These are phyloP conservation scores for Termitomyces sp. DNA, from an alignment of 768 basidiomycete species.

Conservation along the genomic window DNA sequence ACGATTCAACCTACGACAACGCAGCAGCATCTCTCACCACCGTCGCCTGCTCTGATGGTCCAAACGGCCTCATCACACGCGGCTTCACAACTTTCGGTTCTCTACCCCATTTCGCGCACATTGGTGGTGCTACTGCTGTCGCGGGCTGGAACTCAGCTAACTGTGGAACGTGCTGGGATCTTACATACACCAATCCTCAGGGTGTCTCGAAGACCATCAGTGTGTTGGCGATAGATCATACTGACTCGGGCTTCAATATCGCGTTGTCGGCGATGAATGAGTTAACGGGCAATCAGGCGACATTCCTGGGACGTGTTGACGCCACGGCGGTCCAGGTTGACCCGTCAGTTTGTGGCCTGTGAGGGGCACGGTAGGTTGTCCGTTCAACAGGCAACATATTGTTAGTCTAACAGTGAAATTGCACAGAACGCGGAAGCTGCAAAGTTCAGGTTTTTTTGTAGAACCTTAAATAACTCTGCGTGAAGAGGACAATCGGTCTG, in stretches of 20 bases:
- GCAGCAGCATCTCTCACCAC: constrained; percentile 23
- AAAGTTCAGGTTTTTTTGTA: neutral
- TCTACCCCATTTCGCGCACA: constrained; percentile 49
- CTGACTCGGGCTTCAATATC: constrained; percentile 17
- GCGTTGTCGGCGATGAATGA: constrained; percentile 28
- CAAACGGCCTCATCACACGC: constrained; percentile 37
- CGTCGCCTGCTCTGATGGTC: constrained; percentile 48
- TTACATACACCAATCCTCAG: constrained; percentile 33
- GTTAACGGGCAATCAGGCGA: constrained; percentile 28
- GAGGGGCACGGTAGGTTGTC: neutral
- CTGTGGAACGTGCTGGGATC: constrained; percentile 54
- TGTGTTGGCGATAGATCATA: constrained; percentile 43
- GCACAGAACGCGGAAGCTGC: neutral
- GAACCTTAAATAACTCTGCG: too few relatives aligned
- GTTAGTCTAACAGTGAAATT: neutral
- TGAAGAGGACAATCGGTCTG: neutral
- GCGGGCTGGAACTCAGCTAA: constrained; percentile 38
- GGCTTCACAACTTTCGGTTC: constrained; percentile 38
- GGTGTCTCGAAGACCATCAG: constrained; percentile 30
- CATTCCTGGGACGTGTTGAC: constrained; percentile 22
- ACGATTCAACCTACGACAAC: constrained; percentile 41
- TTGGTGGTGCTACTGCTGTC: constrained; percentile 47
- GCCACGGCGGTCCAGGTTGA: constrained; percentile 16
- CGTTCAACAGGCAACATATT: too few relatives aligned
- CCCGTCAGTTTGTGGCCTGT: constrained; percentile 23